Conservation (phyloP, 129 eudicot genomes). For the Gnaphalium uliginosum region DNA sequence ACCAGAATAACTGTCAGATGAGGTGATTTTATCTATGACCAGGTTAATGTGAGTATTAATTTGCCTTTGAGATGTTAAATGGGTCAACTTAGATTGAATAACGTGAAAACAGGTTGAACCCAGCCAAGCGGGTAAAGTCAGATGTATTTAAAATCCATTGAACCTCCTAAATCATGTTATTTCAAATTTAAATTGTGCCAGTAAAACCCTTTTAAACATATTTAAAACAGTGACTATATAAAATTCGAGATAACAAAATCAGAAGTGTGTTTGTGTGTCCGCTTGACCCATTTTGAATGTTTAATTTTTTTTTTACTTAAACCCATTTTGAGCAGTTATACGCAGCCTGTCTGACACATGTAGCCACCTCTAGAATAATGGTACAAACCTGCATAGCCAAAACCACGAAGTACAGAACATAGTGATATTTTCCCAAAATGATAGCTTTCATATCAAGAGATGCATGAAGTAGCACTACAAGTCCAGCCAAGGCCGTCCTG, state of each 20-base stretch:
- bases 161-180: no score
- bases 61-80: background rate
- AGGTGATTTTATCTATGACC: background rate
- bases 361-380: background rate
- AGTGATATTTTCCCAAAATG: slow-evolving; percentile 90
- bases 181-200: no score
- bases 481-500: slow-evolving; percentile 93
- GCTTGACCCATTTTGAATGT: background rate
- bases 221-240: no score
- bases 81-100: background rate
- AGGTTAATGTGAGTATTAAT: background rate
- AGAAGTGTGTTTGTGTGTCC: no score
- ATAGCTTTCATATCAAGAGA: slow-evolving; percentile 94
- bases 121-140: background rate
- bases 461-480: slow-evolving; percentile 70
- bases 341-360: background rate
- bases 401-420: slow-evolving; percentile 82
- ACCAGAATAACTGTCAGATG: background rate
- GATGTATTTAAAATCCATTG: background rate
- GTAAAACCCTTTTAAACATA: no score
- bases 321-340: background rate
- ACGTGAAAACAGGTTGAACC: background rate
- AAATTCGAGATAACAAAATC: no score
- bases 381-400: slow-evolving; percentile 88
- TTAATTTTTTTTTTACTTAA: background rate